These are phyloP conservation scores for Penicillium frequentans DNA, from an alignment of 2,329 filamentous ascomycete genomes.

Conservation along the genomic window DNA sequence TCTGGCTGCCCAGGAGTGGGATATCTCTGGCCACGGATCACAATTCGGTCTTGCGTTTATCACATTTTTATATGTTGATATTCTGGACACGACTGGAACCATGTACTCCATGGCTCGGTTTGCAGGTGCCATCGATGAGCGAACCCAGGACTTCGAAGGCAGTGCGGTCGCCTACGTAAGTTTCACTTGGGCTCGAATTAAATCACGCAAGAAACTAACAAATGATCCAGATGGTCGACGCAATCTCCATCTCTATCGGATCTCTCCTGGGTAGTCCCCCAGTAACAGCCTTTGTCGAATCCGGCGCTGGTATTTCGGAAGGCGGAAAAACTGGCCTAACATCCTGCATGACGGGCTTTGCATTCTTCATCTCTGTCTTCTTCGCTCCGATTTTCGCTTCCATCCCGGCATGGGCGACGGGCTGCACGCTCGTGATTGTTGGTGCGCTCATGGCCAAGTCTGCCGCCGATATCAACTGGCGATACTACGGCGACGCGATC, in stretches of 20 bases:
- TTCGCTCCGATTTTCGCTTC: constrained; percentile 89
- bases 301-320: constrained; percentile 86
- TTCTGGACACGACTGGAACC: constrained; percentile 82
- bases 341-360: constrained; percentile 72
- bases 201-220: neutral
- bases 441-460: constrained; percentile 83
- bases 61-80: constrained; percentile 88
- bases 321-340: constrained; percentile 85
- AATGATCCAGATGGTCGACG: constrained; percentile 64
- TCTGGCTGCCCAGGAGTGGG: constrained; percentile 72
- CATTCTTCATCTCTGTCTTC: constrained; percentile 85
- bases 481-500: constrained; percentile 77
- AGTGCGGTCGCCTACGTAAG: constrained; percentile 73
- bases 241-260: constrained; percentile 75
- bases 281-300: constrained; percentile 84
- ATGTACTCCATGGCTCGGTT: constrained; percentile 89
- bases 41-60: constrained; percentile 82
- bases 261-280: constrained; percentile 75
- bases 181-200: constrained; percentile 39
- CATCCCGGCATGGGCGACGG: constrained; percentile 86
- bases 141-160: constrained; percentile 84
- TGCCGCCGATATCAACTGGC: constrained; percentile 84
- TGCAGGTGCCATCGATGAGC: constrained; percentile 74
- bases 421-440: constrained; percentile 82
- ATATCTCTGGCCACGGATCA: constrained; percentile 65